These are phyloP conservation scores for Microsporum canis DNA, from an alignment of 2,329 filamentous ascomycete genomes.

Conservation along the genomic window DNA sequence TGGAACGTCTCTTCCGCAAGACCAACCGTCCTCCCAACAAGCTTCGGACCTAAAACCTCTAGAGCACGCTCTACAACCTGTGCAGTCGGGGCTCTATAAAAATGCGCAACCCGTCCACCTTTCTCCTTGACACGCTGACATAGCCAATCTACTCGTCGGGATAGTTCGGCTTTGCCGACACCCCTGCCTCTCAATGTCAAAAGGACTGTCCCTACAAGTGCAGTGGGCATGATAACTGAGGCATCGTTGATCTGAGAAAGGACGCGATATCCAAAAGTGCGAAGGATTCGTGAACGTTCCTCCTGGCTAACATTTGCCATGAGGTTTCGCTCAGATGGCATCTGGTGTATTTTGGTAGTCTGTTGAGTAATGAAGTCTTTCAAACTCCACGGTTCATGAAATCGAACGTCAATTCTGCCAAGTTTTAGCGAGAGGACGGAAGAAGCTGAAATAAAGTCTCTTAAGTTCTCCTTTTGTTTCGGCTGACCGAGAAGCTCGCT, in stretches of 20 bases:
- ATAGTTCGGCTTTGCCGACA: slow-evolving; percentile 75
- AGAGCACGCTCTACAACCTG: slow-evolving; percentile 80
- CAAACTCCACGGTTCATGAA: slow-evolving; percentile 92
- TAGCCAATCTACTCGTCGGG: slow-evolving; percentile 83
- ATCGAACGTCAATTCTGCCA: slow-evolving; percentile 85
- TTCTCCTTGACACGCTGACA: slow-evolving; percentile 69
- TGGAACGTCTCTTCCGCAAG: slow-evolving; percentile 87
- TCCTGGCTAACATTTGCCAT: slow-evolving; percentile 36
- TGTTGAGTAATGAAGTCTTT: slow-evolving; percentile 71
- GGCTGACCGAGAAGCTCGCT: slow-evolving; percentile 86
- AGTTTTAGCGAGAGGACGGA: slow-evolving; percentile 81
- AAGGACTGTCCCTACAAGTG: slow-evolving; percentile 84
- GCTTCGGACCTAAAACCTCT: slow-evolving; percentile 78
- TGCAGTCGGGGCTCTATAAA: slow-evolving; percentile 65
- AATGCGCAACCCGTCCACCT: slow-evolving; percentile 87
- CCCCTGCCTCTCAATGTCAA: slow-evolving; percentile 84
- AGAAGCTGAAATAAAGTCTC: slow-evolving; percentile 77
- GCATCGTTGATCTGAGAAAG: slow-evolving; percentile 90
- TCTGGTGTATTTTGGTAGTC: slow-evolving; percentile 45
- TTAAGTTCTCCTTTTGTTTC: slow-evolving; percentile 88
- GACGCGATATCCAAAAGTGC: slow-evolving; percentile 83
- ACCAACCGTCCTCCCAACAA: slow-evolving; percentile 69
- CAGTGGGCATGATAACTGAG: slow-evolving; percentile 96
- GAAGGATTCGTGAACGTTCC: slow-evolving; percentile 60
- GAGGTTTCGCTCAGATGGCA: slow-evolving; percentile 25